phyloP scores from a whole-genome alignment of 305 asterid genomes.

The Withania somnifera region DNA sequence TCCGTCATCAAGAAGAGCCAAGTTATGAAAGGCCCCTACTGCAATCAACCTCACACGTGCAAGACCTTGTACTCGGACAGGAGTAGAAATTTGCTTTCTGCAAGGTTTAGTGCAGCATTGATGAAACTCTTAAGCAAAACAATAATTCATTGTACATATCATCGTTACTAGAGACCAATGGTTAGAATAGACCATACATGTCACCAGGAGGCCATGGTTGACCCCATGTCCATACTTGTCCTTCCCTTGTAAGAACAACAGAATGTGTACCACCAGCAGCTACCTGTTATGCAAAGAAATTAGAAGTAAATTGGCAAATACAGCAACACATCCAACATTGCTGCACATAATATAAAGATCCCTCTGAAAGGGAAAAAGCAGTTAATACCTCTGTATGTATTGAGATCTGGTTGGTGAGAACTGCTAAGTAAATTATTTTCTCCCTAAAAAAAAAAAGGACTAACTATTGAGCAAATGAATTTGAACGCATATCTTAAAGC shows the following conservation, averaged over 20 bases:
- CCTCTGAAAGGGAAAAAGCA: background rate
- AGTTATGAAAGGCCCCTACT: constrained; percentile 95
- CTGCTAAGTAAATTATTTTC: background rate
- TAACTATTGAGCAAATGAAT: background rate
- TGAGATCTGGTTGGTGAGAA: background rate
- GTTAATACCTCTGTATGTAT: background rate
- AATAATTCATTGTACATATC: background rate
- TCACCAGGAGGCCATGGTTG: constrained; percentile 99
- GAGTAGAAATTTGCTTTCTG: constrained; percentile 97
- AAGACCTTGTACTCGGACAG: constrained; percentile 92
- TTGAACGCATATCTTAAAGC: background rate
- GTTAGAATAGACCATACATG: constrained; percentile 39
- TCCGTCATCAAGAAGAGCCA: constrained; percentile 87
- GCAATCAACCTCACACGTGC: constrained; percentile 68
- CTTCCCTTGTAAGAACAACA: constrained; percentile 87
- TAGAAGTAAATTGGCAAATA: background rate
- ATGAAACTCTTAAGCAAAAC: background rate
- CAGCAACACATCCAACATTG: constrained; percentile 8
- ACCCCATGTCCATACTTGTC: constrained; percentile 99
- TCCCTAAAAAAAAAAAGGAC: background rate
- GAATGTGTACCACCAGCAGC: constrained; percentile 99
- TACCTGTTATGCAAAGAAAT: constrained; percentile 42
- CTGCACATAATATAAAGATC: background rate
- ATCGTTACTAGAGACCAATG: background rate
- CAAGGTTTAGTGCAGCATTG: constrained; percentile 6